Base-by-base conservation (phyloP, 495 filamentous ascomycete species). In the Immersiella caudata region DNA sequence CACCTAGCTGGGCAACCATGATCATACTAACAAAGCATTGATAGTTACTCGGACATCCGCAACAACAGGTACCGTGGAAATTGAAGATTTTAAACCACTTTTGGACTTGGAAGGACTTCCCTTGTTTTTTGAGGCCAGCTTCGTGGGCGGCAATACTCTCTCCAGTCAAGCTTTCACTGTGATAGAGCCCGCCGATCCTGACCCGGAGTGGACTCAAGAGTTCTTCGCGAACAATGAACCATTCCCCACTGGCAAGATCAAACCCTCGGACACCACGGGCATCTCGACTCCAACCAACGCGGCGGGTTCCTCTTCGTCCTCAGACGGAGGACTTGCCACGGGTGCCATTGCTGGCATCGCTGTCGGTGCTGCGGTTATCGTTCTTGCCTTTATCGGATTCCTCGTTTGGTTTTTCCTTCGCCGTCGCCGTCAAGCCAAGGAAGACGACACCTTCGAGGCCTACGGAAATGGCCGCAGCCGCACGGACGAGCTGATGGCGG, bases 341-440 rank as follows among this genome's bases (percentile, higher is more conserved):
- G 78, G 77, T 60, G 78, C 79, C 57, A 77, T 80, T 62, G 75
- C 74, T 27, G 82, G 81, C 46, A 80, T 83, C 58, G 80, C 79
- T 52, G 78, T 83, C 6, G 81, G 68, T 16, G 74, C 73, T 63
- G 71, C 63, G 21, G 62, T 80, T 1, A 68, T 69, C 8, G 80
- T 75, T 51, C 73, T 83, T 4, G 58, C 72, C 29, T 29, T 81
- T 62, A 58, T 81, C 68, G 72, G 57, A 20, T 65, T 36, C 12
- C 56, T 79, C 25, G 65, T 75, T 21, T 83, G 76, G 76, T 77
- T 73, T 66, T 68, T 79, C 46, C 63, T 75, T 24, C 79, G 77
- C 21, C 78, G 77, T 3, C 75, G 74, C 7, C 51, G 64, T 35
- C 68, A 68, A 0, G 63, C 70, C 14, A 54, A 68, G 24, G 36